Evolutionary conservation across 2,329 filamentous ascomycete species (phyloP), one percentile per base, ranked within the genome.

Genomic region (Trichothecium sympodiale): DNA sequence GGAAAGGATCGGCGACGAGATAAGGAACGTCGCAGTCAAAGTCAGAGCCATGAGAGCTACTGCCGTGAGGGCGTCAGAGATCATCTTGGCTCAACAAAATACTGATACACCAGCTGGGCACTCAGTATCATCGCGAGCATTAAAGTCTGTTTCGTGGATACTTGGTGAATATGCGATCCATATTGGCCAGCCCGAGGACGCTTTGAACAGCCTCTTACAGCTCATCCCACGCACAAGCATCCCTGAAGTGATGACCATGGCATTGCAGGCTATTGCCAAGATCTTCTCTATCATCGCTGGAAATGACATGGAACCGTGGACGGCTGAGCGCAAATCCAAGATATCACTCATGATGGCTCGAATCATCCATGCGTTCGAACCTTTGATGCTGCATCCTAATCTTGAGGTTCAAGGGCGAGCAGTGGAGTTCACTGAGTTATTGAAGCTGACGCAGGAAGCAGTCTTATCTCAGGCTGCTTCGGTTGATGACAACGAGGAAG

Each of bases 381-480:
- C 79, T 1, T 59, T 96, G 13, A 77, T 79, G 1, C 68, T 80
- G 29, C 86, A 96, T 54, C 88, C 89, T 0, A 85, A 79, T 48
- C 68, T 98, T 2, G 91, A 98, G 53, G 87, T 98, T 4, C 91
- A 98, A 59, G 91, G 96, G 56, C 77, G 91, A 38, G 82, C 88
- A 3, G 88, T 95, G 2, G 88, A 95, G 52, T 93, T 94, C 47
- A 71, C 87, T 0, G 91, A 98, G 53, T 68, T 96, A 10, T 74
- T 96, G 49, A 86, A 86, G 39, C 67, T 98, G 31, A 86, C 85
- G 3, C 77, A 79, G 1, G 91, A 98, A 60, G 87, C 89, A 12
- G 74, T 75, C 3, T 71, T 77, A 8, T 77, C 69, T 2, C 82
- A 88, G 41, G 67, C 73, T 9, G 62, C 72, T 12, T 70, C 69